Evolutionary conservation across 2,329 filamentous ascomycete species (phyloP), one percentile per base, ranked within the genome.

Genomic region (Aspergillus aculeatus): DNA sequence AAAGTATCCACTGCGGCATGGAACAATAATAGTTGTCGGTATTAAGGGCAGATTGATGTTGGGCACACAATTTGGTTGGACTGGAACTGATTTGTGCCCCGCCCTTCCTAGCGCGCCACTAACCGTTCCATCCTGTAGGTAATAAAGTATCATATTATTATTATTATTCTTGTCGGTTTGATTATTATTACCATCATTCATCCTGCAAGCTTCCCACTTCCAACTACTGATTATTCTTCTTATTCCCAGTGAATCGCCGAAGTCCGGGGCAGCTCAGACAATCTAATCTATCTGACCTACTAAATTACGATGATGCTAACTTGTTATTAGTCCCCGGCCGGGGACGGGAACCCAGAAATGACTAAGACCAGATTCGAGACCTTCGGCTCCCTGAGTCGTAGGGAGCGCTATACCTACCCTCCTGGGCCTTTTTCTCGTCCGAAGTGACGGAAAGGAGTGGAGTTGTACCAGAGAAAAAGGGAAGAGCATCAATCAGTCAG

Each of bases 401-500:
- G 26, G 50, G 26, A 32, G 23, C n/a, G n/a, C 50, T 21, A 31
- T 51, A 35, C 50, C 50, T 51, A 31, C 32, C 50, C 41, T 47
- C 26, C 41, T 29, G 26, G 26, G 26, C 26, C 26, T 29, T 29
- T 29, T 29, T 29, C 26, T 51, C 26, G 53, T 47, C 26, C 41
- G 48, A 44, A 38, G 50, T 26, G 29, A 41, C 35, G 31, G 41
- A n/a, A 35, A 32, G n/a, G 52, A 31, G 50, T 58, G 38, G 32
- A 54, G 44, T 47, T 21, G 11, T n/a, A 50, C 50, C 26, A 57
- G 16, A 12, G 16, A 51, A 38, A 61, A 55, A 9, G 35, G 55
- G 55, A 55, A 54, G 50, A 44, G 57, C 26, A 47, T 52, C 38
- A 44, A 44, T 44, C 47, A 49, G 59, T 44, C 47, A 49, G 59